Evolutionary conservation across 1,139 yeast species (phyloP).

Genomic region (Protomyces lactucae-debilis): DNA sequence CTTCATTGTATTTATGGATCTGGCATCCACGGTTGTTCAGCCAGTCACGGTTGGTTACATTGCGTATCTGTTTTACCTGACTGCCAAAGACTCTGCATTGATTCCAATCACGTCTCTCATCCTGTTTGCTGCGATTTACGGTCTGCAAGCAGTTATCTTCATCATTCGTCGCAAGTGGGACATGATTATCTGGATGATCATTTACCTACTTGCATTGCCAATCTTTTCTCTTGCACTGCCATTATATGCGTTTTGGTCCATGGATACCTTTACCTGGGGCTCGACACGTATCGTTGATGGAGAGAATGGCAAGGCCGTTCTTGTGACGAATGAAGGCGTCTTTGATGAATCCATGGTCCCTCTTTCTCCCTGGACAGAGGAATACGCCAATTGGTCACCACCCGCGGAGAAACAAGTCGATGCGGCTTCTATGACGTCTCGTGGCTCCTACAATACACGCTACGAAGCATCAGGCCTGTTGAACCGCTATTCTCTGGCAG

Average conservation of each 20-base stretch:
- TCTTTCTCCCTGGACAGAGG: background rate
- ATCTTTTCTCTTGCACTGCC: slow-evolving; percentile 43
- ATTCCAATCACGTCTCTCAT: slow-evolving; percentile 43
- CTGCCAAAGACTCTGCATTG: slow-evolving; percentile 36
- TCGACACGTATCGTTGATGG: slow-evolving; percentile 45
- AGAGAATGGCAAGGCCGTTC: slow-evolving; percentile 42
- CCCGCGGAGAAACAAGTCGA: background rate
- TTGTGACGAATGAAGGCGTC: slow-evolving; percentile 42
- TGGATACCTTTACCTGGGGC: slow-evolving; percentile 49
- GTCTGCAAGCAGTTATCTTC: slow-evolving; percentile 43
- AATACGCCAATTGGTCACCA: background rate
- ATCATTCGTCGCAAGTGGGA: slow-evolving; percentile 44
- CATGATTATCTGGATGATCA: slow-evolving; percentile 49
- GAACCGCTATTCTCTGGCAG: background rate
- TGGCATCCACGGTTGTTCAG: slow-evolving; percentile 43
- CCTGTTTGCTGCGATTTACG: slow-evolving; percentile 43
- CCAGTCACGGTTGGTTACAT: slow-evolving; percentile 45
- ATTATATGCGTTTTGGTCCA: slow-evolving; percentile 45
- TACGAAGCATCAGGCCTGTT: background rate
- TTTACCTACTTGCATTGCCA: slow-evolving; percentile 43
- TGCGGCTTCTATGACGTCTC: background rate
- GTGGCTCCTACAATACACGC: background rate
- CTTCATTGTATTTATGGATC: slow-evolving; percentile 43
- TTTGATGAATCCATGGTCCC: slow-evolving; percentile 36
- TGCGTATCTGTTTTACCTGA: slow-evolving; percentile 42